Evolutionary conservation across 129 eudicot genomes (phyloP).

Genomic region (Dittrichia graveolens): DNA sequence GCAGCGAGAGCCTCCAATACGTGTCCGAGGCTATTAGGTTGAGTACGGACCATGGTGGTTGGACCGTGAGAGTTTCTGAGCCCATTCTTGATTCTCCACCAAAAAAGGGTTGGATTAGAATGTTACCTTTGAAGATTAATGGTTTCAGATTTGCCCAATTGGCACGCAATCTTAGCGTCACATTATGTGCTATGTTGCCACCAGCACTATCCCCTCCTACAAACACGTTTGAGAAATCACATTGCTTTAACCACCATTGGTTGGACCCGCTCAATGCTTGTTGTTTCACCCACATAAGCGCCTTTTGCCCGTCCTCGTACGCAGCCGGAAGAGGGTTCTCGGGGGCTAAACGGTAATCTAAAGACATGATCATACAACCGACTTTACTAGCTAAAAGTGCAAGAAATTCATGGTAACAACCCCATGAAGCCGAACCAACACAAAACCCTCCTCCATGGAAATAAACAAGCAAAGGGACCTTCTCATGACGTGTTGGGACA

Average conservation of each 20-base stretch:
- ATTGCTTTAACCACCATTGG: slow-evolving; percentile 49
- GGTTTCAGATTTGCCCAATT: slow-evolving; percentile 25
- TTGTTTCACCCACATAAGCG: slow-evolving; percentile 57
- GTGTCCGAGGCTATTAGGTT: slow-evolving; percentile 58
- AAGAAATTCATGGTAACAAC: slow-evolving; percentile 81
- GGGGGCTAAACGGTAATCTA: slow-evolving; percentile 86
- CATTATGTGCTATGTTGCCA: slow-evolving; percentile 76
- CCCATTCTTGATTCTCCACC: slow-evolving; percentile 70
- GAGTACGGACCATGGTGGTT: slow-evolving; percentile 52
- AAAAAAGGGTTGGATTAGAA: slow-evolving; percentile 76
- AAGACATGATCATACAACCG: slow-evolving; percentile 61
- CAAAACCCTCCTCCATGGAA: slow-evolving; percentile 98
- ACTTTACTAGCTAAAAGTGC: slow-evolving; percentile 46
- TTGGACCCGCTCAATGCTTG: slow-evolving; percentile 36
- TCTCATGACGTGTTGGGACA: slow-evolving; percentile 49
- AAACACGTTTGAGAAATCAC: slow-evolving; percentile 55
- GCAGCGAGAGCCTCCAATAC: slow-evolving; percentile 80
- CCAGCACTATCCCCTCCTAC: slow-evolving; percentile 90
- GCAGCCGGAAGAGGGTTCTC: slow-evolving; percentile 91
- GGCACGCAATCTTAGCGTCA: slow-evolving; percentile 31
- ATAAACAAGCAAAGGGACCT: slow-evolving; percentile 64
- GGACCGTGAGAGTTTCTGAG: slow-evolving; percentile 53
- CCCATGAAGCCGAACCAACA: slow-evolving; percentile 90
- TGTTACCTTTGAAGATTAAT: slow-evolving; percentile 50
- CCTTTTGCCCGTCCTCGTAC: slow-evolving; percentile 70